A percentile compares a stretch with the other conserved stretches of the same genome.
phyloP scores from a whole-genome alignment of 306 rosid species.

The Betula pendula region DNA sequence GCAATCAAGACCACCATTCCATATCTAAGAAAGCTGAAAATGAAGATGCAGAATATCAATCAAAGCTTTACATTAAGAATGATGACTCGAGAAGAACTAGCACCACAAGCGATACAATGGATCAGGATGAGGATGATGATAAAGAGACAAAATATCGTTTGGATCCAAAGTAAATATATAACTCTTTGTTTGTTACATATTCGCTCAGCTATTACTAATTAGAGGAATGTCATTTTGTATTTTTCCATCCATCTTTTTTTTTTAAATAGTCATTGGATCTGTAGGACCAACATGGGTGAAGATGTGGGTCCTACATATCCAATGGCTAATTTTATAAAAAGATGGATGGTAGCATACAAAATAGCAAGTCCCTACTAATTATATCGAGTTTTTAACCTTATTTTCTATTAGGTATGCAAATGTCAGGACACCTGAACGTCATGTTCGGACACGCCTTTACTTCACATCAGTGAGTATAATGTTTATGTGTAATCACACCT shows the following conservation, averaged over 20 bases:
- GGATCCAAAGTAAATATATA: conserved; percentile 75
- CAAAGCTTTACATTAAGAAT: conserved; percentile 52
- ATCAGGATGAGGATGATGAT: conserved; percentile 92
- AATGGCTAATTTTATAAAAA: too few relatives aligned
- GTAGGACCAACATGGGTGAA: too few relatives aligned
- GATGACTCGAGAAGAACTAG: conserved; percentile 62
- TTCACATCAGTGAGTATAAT: conserved; percentile 85
- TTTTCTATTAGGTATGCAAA: conserved; percentile 82
- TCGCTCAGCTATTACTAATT: background rate
- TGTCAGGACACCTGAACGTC: conserved; percentile 96
- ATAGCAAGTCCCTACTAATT: too few relatives aligned
- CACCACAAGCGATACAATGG: conserved; percentile 55
- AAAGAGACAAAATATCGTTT: conserved; percentile 95
- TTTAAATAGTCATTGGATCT: too few relatives aligned
- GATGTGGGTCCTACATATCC: too few relatives aligned
- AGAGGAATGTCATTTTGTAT: too few relatives aligned
- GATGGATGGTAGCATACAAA: too few relatives aligned
- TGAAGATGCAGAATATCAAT: conserved; percentile 55
- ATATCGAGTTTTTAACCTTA: conserved; percentile 16
- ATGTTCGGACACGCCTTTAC: conserved; percentile 94
- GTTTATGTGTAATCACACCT: background rate
- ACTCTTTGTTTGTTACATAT: conserved; percentile 20
- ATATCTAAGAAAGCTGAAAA: conserved; percentile 42
- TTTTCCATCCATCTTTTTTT: too few relatives aligned
- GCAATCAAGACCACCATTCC: conserved; percentile 51